A percentile compares a stretch with the other conserved stretches of the same genome.
Evolutionary conservation across 202 grass and related monocot genomes (phyloP).

Genomic region (Setaria italica): DNA sequence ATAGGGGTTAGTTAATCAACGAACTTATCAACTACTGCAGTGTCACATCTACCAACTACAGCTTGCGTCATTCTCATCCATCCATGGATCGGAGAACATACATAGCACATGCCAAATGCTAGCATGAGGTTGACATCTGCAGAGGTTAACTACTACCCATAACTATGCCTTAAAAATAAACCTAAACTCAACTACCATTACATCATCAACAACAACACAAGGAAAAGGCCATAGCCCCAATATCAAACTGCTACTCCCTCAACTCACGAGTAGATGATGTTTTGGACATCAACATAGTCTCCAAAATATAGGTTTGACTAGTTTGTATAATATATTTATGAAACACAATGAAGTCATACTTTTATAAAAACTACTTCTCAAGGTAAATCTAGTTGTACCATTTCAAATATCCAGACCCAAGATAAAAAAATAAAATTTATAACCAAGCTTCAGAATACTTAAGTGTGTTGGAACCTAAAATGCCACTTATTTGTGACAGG

Average conservation of each 20-base stretch:
- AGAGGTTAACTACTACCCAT: slow-evolving; percentile 31
- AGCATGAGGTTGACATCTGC: slow-evolving; percentile 39
- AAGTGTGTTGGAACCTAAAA: too few species aligned
- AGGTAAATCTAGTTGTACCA: not conserved
- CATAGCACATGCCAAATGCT: slow-evolving; percentile 47
- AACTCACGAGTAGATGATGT: not conserved
- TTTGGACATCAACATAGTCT: not conserved
- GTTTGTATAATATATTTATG: not conserved
- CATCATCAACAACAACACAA: slow-evolving; percentile 9
- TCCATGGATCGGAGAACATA: not conserved
- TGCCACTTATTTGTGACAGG: too few species aligned
- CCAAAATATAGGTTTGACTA: not conserved
- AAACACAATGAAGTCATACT: not conserved
- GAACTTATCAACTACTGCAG: slow-evolving; percentile 24
- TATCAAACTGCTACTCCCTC: not conserved
- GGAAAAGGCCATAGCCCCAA: slow-evolving; percentile 11
- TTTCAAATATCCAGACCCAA: not conserved
- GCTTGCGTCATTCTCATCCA: slow-evolving; percentile 11
- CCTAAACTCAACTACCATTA: slow-evolving; percentile 6
- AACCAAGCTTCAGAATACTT: not conserved
- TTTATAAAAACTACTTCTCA: not conserved
- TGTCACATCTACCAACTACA: slow-evolving; percentile 41
- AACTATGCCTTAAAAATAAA: too few species aligned
- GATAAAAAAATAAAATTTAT: not conserved
- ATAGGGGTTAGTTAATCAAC: slow-evolving; percentile 6